Percentiles rank a stretch among this genome's conserved stretches.
phyloP scores from a whole-genome alignment of 306 rosid species.

The Castanopsis chinensis region DNA sequence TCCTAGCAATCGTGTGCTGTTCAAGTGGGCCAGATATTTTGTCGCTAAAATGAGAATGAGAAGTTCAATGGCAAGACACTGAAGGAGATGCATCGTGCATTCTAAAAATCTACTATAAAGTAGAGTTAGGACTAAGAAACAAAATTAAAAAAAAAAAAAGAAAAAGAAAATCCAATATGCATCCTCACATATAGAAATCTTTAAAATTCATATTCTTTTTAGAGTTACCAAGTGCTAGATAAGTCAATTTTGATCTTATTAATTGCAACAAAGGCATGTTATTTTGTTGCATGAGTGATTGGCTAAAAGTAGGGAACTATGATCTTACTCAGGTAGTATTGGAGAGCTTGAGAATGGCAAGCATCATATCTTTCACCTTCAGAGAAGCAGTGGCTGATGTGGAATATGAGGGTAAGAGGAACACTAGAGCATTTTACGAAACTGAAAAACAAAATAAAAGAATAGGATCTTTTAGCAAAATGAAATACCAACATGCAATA shows the following conservation, averaged over 20 bases:
- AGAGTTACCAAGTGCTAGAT: not conserved
- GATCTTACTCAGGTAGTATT: slow-evolving; percentile 59
- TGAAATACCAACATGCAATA: not conserved
- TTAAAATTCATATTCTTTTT: not conserved
- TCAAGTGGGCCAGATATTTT: no score
- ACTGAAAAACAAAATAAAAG: not conserved
- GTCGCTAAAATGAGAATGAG: no score
- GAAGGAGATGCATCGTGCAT: no score
- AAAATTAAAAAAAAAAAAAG: no score
- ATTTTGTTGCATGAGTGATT: not conserved
- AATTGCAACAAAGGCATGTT: not conserved
- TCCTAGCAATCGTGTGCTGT: no score
- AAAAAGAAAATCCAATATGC: no score
- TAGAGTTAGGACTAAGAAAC: no score
- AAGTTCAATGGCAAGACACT: no score
- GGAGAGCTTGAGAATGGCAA: slow-evolving; percentile 91
- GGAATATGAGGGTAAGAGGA: slow-evolving; percentile 72
- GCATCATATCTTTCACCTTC: slow-evolving; percentile 83
- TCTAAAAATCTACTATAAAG: no score
- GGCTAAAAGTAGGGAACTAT: slow-evolving; percentile 21
- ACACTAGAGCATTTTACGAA: not conserved
- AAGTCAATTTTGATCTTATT: no score
- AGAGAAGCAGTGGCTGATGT: slow-evolving; percentile 94
- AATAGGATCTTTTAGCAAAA: not conserved
- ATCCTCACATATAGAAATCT: no score